Percentiles rank a stretch among this genome's conserved stretches.
Conservation (phyloP, 768 basidiomycete species). For the Cystofilobasidium macerans region DNA sequence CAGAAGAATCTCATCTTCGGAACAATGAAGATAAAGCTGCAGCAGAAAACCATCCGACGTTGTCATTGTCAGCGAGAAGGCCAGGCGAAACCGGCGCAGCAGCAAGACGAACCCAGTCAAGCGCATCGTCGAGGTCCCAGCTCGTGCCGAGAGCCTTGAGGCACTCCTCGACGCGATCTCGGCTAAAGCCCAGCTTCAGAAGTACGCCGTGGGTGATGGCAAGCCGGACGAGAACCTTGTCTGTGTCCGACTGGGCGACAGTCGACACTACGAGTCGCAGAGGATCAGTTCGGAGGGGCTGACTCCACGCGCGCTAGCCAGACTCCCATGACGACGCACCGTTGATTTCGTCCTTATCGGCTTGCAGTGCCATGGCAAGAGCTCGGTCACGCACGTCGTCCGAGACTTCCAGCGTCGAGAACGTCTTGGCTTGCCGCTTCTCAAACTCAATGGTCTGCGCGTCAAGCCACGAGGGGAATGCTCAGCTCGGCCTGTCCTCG, state of each 20-base stretch:
- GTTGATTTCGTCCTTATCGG: constrained; percentile 24
- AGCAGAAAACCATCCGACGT: neutral
- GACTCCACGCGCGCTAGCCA: neutral
- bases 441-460: constrained; percentile 68
- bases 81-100: too few species aligned
- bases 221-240: constrained; percentile 59
- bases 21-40: constrained; percentile 36
- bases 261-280: neutral
- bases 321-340: neutral
- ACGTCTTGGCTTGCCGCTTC: constrained; percentile 54
- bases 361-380: constrained; percentile 44
- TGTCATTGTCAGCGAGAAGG: neutral
- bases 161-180: constrained; percentile 60
- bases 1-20: constrained; percentile 34
- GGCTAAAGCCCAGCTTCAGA: constrained; percentile 62
- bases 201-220: constrained; percentile 73
- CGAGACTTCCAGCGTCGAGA: constrained; percentile 57
- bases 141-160: constrained; percentile 49
- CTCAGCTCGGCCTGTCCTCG: too few species aligned
- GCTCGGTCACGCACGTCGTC: constrained; percentile 50
- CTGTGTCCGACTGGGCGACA: constrained; percentile 39
- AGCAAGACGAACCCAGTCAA: constrained; percentile 64
- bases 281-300: neutral
- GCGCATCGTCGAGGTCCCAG: constrained; percentile 72
- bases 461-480: neutral